These are phyloP conservation scores for Helianthus tuberosus DNA, from an alignment of 129 eudicot genomes.

Conservation along the genomic window DNA sequence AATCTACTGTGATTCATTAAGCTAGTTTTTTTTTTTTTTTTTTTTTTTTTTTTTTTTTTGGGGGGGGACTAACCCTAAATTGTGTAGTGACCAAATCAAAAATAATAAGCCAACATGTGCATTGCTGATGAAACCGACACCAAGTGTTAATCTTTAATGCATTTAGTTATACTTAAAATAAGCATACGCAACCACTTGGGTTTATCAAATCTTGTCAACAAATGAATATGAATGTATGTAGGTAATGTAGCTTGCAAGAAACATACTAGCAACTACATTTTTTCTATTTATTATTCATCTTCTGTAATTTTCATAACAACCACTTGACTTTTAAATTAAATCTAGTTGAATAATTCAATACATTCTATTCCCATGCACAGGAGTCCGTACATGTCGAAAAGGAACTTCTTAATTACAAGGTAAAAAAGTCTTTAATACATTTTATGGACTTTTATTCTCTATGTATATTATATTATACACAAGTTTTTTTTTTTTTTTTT, in stretches of 20 bases:
- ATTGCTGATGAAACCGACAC: not conserved
- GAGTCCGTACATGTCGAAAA: too few relatives aligned
- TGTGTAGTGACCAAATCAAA: not conserved
- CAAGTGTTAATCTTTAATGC: not conserved
- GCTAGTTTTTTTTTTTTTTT: too few relatives aligned
- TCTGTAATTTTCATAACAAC: not conserved
- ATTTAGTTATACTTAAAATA: not conserved
- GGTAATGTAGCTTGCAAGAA: conserved; percentile 8
- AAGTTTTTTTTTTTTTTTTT: too few relatives aligned
- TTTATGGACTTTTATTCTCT: too few relatives aligned
- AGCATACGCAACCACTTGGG: not conserved
- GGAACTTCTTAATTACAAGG: too few relatives aligned
- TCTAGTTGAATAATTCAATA: not conserved
- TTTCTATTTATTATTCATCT: not conserved
- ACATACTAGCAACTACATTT: not conserved
- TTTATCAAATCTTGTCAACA: conserved; percentile 7
- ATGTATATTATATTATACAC: too few relatives aligned
- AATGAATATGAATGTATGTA: not conserved
- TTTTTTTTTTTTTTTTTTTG: too few relatives aligned
- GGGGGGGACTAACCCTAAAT: not conserved
- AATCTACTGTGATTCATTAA: too few relatives aligned
- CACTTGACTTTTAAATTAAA: not conserved
- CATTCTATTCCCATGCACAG: not conserved
- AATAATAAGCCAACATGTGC: not conserved
- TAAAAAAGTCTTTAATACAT: too few relatives aligned